Conservation (phyloP, 1,284 basidiomycete genomes). For the Hypsizygus ulmarius region DNA sequence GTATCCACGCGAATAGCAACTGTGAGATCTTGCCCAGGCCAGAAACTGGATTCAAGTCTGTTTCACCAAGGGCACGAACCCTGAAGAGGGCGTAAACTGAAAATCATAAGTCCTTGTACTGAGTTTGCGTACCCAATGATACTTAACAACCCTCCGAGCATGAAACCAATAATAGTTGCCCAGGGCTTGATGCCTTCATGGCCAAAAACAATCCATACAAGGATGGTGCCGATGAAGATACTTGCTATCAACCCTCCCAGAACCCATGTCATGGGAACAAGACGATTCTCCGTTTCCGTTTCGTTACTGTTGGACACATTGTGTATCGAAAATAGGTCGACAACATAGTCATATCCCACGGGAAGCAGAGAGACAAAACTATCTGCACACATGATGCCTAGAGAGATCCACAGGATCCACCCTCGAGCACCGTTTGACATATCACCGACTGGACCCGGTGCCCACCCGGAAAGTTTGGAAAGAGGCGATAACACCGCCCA, state of each 20-base stretch:
- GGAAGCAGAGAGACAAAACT: slow-evolving; percentile 83
- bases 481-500: slow-evolving; percentile 92
- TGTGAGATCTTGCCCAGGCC: slow-evolving; percentile 95
- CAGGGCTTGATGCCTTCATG: slow-evolving; percentile 89
- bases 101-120: neutral
- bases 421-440: slow-evolving; percentile 84
- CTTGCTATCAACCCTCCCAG: slow-evolving; percentile 64
- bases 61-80: slow-evolving; percentile 89
- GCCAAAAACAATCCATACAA: slow-evolving; percentile 89
- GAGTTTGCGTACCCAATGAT: slow-evolving; percentile 72
- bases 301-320: slow-evolving; percentile 58
- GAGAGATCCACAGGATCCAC: slow-evolving; percentile 93
- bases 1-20: slow-evolving; percentile 90
- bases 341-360: slow-evolving; percentile 53
- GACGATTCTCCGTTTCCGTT: slow-evolving; percentile 73
- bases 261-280: slow-evolving; percentile 83
- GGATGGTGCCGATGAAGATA: slow-evolving; percentile 65
- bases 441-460: slow-evolving; percentile 83
- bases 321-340: slow-evolving; percentile 36
- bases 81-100: slow-evolving; percentile 34
- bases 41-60: slow-evolving; percentile 91
- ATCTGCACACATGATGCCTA: slow-evolving; percentile 95
- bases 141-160: slow-evolving; percentile 81
- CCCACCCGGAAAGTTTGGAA: slow-evolving; percentile 82
- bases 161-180: slow-evolving; percentile 86